These are phyloP conservation scores for Arxiozyma slooffiae DNA, from an alignment of 1,139 yeast genomes.

Conservation along the genomic window DNA sequence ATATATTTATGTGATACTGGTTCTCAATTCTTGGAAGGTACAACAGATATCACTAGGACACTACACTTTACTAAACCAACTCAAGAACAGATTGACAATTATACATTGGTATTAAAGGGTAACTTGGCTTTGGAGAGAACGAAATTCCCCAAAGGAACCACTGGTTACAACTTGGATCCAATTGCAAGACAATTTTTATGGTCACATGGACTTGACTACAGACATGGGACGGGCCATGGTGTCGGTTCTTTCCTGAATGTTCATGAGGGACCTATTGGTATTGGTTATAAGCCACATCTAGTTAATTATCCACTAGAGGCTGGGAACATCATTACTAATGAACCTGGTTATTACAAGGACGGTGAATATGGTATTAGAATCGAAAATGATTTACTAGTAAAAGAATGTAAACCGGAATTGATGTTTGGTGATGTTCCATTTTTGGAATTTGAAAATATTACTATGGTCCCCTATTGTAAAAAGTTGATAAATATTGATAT, in stretches of 20 bases:
- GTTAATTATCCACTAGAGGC: conserved; percentile 28
- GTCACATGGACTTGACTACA: conserved; percentile 80
- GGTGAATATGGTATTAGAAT: conserved; percentile 90
- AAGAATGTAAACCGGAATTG: conserved; percentile 26
- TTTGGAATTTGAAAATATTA: conserved; percentile 73
- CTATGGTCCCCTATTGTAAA: conserved; percentile 79
- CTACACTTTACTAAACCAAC: conserved; percentile 68
- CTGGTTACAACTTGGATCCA: conserved; percentile 74
- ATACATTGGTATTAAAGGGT: conserved; percentile 88
- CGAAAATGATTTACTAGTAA: conserved; percentile 65
- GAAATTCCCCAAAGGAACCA: conserved; percentile 78
- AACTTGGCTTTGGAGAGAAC: conserved; percentile 69
- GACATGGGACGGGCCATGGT: conserved; percentile 98
- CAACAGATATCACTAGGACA: conserved; percentile 94
- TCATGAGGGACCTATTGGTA: conserved; percentile 94
- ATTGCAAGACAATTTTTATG: conserved; percentile 87
- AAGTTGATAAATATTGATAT: conserved; percentile 51
- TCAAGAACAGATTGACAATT: conserved; percentile 57
- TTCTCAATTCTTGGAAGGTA: conserved; percentile 87
- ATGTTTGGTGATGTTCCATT: conserved; percentile 47
- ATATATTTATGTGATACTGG: conserved; percentile 88
- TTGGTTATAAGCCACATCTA: conserved; percentile 50
- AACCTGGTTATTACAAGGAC: conserved; percentile 92
- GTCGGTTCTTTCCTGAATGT: conserved; percentile 86
- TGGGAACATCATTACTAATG: conserved; percentile 83